Evolutionary conservation across 2,329 filamentous ascomycete species (phyloP).

Genomic region (Polychaeton citri): DNA sequence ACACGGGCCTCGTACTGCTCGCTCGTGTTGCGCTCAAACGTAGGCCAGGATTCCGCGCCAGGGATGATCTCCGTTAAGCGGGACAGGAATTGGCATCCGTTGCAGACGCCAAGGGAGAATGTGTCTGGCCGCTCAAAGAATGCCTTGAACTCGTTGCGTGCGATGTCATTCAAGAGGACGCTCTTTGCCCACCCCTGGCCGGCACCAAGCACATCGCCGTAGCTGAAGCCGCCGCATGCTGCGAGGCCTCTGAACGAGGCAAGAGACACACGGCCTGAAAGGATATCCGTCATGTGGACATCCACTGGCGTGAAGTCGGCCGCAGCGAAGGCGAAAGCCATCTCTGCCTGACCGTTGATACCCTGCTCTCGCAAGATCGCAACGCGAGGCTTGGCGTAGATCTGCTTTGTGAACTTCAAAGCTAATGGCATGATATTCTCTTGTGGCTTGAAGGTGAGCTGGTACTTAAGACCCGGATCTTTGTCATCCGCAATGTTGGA

Average conservation of each 20-base stretch:
- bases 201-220: slow-evolving; percentile 84
- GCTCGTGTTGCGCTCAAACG: slow-evolving; percentile 70
- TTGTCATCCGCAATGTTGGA: slow-evolving; percentile 57
- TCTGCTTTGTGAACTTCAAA: slow-evolving; percentile 45
- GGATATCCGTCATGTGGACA: slow-evolving; percentile 88
- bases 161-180: slow-evolving; percentile 67
- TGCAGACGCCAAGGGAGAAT: slow-evolving; percentile 88
- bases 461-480: slow-evolving; percentile 76
- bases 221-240: slow-evolving; percentile 94
- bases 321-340: slow-evolving; percentile 88
- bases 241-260: slow-evolving; percentile 76
- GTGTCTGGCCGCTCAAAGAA: slow-evolving; percentile 87
- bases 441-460: slow-evolving; percentile 64
- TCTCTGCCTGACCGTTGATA: slow-evolving; percentile 91
- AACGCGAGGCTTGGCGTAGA: slow-evolving; percentile 58
- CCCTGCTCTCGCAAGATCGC: slow-evolving; percentile 92
- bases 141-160: slow-evolving; percentile 61
- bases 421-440: slow-evolving; percentile 63
- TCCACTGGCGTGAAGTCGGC: slow-evolving; percentile 88
- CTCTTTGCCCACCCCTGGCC: slow-evolving; percentile 94
- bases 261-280: slow-evolving; percentile 67
- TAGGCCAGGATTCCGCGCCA: slow-evolving; percentile 69
- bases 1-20: slow-evolving; percentile 85
- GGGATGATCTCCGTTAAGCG: slow-evolving; percentile 74
- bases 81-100: slow-evolving; percentile 90